Base-by-base conservation (phyloP, 805 yeast genomes). In the Phaffomyces opuntiae region DNA sequence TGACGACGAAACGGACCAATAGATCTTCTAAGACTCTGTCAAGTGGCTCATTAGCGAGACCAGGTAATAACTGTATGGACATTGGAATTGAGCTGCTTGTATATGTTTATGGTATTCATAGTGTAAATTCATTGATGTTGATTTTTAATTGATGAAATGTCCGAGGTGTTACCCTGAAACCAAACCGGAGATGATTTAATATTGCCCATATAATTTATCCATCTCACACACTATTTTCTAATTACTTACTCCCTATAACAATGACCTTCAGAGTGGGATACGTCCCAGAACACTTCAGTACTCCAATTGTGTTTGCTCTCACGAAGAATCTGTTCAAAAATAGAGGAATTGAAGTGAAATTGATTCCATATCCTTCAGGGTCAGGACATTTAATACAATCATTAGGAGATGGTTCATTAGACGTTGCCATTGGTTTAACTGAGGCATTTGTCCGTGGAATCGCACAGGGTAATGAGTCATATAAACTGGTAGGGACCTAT, bases 201-300 rank as follows among this genome's bases (percentile, higher is more conserved):
- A 17, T 3, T 17, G 19, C 19, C 19, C 19, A 17, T 17, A 21
- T 4, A 21, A 21, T 21, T 21, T 21, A 21, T 21, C 5, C 7
- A 21, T 21, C 5, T 21, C 7, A 21, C 7, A 21, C 17, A 32
- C 9, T 16, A 33, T 33, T 33, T 16, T 16, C 14, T 7, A 9
- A 8, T 7, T 34, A 13, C 13, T 31, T 31, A 31, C n/a, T 14
- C 16, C 6, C 9, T 32, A 7, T 13, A 32, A 16, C n/a, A 17
- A 62, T 58, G 62, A 50, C 51, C 3, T 53, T 80, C 29, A 77
- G 63, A 57, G 84, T 89, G 27, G 97, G 96, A 3, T 85, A 78
- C 65, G 80, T 89, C 43, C 96, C 96, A 3, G 96, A 89, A 64
- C 97, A 90, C 61, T 90, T 88, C 58, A 81, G 93, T 36, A 85